These are phyloP conservation scores for Hypoxylon rickii DNA, from an alignment of 495 filamentous ascomycete species.

Conservation along the genomic window DNA sequence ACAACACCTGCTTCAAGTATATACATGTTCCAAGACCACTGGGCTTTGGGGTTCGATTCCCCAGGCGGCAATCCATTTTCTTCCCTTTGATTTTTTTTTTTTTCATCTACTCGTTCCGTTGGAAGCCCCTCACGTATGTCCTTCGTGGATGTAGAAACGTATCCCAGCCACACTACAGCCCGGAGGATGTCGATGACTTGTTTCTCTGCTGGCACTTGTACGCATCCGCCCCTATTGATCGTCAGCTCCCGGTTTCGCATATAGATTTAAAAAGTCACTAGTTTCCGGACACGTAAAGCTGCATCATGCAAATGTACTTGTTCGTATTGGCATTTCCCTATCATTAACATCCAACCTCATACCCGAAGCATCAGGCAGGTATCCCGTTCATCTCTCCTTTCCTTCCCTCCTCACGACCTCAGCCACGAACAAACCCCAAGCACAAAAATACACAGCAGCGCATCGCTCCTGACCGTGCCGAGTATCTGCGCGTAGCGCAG, in stretches of 20 bases:
- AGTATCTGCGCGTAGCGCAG: constrained; percentile 73
- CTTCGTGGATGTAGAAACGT: too few species aligned
- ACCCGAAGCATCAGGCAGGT: too few species aligned
- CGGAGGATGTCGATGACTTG: too few species aligned
- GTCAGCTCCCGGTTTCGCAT: too few species aligned
- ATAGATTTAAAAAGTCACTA: too few species aligned
- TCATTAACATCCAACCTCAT: background rate
- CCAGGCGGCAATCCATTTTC: background rate
- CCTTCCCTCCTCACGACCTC: constrained; percentile 38
- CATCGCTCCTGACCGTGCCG: constrained; percentile 64
- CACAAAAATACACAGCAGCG: constrained; percentile 75
- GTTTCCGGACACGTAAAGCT: too few species aligned
- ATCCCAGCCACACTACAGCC: too few species aligned
- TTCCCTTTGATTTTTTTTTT: background rate
- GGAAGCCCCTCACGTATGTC: background rate
- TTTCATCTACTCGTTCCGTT: background rate
- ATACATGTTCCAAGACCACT: background rate
- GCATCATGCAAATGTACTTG: too few species aligned
- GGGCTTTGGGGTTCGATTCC: background rate
- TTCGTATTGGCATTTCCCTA: background rate
- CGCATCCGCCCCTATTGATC: too few species aligned
- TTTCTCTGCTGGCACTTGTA: too few species aligned
- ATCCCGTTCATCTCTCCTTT: too few species aligned
- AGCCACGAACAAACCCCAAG: constrained; percentile 74
- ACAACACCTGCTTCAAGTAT: background rate